These are phyloP conservation scores for Cornus florida DNA, from an alignment of 148 eudicot genomes.

Conservation along the genomic window DNA sequence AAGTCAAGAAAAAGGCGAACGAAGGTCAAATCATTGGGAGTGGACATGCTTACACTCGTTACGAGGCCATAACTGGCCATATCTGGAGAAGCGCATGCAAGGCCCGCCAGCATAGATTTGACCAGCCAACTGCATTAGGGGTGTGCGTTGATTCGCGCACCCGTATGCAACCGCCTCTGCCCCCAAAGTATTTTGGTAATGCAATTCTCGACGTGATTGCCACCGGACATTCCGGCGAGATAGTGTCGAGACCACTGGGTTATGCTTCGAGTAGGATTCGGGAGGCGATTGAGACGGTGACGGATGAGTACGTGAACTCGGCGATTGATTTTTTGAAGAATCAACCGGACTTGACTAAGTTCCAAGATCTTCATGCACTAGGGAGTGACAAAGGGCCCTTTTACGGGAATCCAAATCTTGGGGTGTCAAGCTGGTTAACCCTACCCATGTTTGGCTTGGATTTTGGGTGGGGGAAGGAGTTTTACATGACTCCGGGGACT, in stretches of 20 bases:
- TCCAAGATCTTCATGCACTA: constrained; percentile 23
- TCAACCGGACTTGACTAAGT: constrained; percentile 26
- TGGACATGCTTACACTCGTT: constrained; percentile 34
- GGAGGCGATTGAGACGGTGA: constrained; percentile 27
- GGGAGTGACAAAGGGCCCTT: constrained; percentile 18
- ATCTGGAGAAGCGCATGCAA: constrained; percentile 43
- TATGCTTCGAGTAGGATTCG: constrained; percentile 34
- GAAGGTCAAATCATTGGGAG: neutral
- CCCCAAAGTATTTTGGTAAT: constrained; percentile 53
- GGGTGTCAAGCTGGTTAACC: constrained; percentile 37
- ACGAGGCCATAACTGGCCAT: constrained; percentile 45
- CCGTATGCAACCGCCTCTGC: constrained; percentile 43
- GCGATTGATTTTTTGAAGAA: constrained; percentile 22
- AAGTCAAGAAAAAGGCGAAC: constrained; percentile 31
- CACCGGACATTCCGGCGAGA: constrained; percentile 19
- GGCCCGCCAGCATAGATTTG: constrained; percentile 30
- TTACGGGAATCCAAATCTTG: constrained; percentile 40
- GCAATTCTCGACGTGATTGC: constrained; percentile 27
- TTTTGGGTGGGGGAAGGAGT: constrained; percentile 51
- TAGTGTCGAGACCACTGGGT: constrained; percentile 31
- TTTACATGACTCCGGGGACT: constrained; percentile 35
- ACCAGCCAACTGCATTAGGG: constrained; percentile 24
- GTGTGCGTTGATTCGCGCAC: constrained; percentile 31
- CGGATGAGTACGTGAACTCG: constrained; percentile 26
- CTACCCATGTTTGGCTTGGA: constrained; percentile 31